Percentiles rank a stretch among this genome's conserved stretches.
phyloP scores from a whole-genome alignment of 2,329 filamentous ascomycete species.

The Metarhizium anisopliae region DNA sequence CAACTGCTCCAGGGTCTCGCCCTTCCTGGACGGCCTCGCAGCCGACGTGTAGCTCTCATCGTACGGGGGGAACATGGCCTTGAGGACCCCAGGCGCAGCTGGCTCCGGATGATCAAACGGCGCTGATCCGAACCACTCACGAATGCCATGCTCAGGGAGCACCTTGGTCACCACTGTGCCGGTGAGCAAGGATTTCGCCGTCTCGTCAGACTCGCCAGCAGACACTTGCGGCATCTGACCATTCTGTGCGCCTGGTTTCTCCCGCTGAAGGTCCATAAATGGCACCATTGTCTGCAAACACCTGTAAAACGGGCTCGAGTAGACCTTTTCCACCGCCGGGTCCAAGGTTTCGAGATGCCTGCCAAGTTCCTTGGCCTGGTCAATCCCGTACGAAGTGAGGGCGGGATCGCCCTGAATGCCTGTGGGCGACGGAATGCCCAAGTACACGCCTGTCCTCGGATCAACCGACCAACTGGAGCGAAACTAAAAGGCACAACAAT shows the following conservation, averaged over 20 bases:
- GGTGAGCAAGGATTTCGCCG: not conserved
- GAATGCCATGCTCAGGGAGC: constrained; percentile 48
- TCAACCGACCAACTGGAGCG: constrained; percentile 86
- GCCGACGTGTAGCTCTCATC: constrained; percentile 49
- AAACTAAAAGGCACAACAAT: constrained; percentile 48
- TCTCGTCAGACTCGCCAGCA: not conserved
- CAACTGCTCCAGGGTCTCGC: constrained; percentile 71
- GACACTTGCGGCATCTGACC: not conserved
- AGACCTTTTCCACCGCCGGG: constrained; percentile 66
- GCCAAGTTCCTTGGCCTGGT: constrained; percentile 72
- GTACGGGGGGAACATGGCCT: constrained; percentile 57
- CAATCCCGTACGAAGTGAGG: constrained; percentile 76
- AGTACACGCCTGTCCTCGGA: constrained; percentile 69
- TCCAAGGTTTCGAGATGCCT: constrained; percentile 50
- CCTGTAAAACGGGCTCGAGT: constrained; percentile 79
- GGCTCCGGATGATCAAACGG: constrained; percentile 79
- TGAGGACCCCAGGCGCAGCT: constrained; percentile 53
- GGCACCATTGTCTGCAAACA: constrained; percentile 79
- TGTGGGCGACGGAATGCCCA: constrained; percentile 68
- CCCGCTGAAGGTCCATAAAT: constrained; percentile 40
- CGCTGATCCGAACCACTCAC: constrained; percentile 88
- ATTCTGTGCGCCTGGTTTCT: not conserved
- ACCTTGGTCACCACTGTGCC: constrained; percentile 26
- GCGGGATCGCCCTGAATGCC: constrained; percentile 82
- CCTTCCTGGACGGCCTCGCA: constrained; percentile 59